These are phyloP conservation scores for Boletus rubescentipes DNA, from an alignment of 768 basidiomycete species.

Conservation along the genomic window DNA sequence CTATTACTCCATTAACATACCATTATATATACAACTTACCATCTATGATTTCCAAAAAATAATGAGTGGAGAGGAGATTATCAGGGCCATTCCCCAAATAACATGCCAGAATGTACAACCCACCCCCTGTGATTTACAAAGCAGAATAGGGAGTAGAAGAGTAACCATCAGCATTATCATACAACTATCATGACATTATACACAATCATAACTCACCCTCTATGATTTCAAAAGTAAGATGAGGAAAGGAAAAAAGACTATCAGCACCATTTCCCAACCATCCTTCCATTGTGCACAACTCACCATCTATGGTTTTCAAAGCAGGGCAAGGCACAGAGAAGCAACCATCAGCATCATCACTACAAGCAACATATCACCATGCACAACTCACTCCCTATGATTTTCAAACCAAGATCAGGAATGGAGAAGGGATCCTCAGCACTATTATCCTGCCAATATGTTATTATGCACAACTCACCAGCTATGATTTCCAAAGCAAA, in stretches of 20 bases:
- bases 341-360: no score
- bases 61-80: no score
- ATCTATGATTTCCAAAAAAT: not conserved
- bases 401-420: no score
- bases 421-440: no score
- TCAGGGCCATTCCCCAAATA: no score
- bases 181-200: not conserved
- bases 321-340: not conserved
- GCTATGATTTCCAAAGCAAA: not conserved
- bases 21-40: no score
- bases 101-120: no score
- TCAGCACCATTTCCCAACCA: not conserved
- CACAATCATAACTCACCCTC: not conserved
- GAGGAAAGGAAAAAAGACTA: not conserved
- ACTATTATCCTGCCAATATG: not conserved
- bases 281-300: not conserved
- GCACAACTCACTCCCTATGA: no score
- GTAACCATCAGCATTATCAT: not conserved
- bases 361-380: not conserved
- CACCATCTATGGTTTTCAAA: not conserved
- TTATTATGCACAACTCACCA: not conserved
- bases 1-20: no score
- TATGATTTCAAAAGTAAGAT: not conserved
- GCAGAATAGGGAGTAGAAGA: no score
- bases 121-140: no score